A percentile compares a stretch with the other conserved stretches of the same genome.
phyloP scores from a whole-genome alignment of 352 stramenopile species.

The Phytophthora pluvialis region DNA sequence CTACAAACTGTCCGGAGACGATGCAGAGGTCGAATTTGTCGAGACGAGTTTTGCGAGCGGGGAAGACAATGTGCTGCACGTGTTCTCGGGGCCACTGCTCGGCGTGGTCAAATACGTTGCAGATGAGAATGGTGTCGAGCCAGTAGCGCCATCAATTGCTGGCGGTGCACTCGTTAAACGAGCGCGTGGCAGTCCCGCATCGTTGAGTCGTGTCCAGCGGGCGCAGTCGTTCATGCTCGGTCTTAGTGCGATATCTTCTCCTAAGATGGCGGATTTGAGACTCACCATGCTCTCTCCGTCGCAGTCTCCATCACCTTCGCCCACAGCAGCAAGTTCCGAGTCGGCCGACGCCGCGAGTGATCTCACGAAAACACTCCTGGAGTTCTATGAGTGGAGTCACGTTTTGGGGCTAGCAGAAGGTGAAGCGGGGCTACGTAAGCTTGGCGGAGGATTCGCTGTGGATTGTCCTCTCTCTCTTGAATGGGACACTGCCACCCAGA shows the following conservation, averaged over 20 bases:
- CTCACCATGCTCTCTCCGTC: conserved; percentile 34
- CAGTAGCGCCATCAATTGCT: conserved; percentile 14
- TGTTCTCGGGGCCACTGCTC: conserved; percentile 76
- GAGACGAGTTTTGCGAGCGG: conserved; percentile 55
- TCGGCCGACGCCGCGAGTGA: conserved; percentile 38
- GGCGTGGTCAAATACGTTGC: conserved; percentile 67
- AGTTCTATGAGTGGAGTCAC: conserved; percentile 78
- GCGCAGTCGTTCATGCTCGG: conserved; percentile 58
- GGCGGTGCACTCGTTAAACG: conserved; percentile 29
- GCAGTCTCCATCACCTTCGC: conserved; percentile 23
- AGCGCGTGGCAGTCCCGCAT: conserved; percentile 37
- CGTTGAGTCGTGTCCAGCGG: conserved; percentile 49
- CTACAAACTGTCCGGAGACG: conserved; percentile 40
- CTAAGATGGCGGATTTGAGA: conserved; percentile 36
- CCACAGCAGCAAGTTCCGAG: conserved; percentile 19
- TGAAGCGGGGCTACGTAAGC: conserved; percentile 25
- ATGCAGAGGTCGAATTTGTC: conserved; percentile 58
- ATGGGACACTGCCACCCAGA: conserved; percentile 59
- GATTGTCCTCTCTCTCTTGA: conserved; percentile 67
- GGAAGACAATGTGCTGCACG: conserved; percentile 67
- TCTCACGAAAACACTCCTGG: conserved; percentile 62
- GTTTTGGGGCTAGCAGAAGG: conserved; percentile 14
- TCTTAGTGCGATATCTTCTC: conserved; percentile 48
- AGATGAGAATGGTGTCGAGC: conserved; percentile 17
- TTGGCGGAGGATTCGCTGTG: conserved; percentile 33